These are phyloP conservation scores for Chalara sp. DNA, from an alignment of 2,329 filamentous ascomycete species.

Conservation along the genomic window DNA sequence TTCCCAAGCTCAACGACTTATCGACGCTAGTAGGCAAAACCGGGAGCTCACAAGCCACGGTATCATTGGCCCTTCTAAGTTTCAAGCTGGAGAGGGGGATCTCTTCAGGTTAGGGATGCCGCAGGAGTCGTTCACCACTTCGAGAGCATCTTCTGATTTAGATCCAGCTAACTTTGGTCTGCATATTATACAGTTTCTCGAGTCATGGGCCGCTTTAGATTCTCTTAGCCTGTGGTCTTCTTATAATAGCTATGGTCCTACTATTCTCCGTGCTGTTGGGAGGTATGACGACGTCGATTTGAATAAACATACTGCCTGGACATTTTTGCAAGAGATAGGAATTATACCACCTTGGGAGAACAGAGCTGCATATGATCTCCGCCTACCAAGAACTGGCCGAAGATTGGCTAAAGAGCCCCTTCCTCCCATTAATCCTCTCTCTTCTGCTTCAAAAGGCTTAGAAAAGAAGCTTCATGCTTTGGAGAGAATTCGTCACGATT, in stretches of 20 bases:
- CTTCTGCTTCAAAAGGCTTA: conserved; percentile 24
- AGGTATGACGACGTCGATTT: conserved; percentile 47
- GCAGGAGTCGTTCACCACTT: conserved; percentile 7
- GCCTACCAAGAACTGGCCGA: conserved; percentile 43
- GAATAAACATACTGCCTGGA: conserved; percentile 43
- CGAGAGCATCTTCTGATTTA: conserved; percentile 4
- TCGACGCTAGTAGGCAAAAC: conserved; percentile 43
- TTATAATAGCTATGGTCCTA: conserved; percentile 54
- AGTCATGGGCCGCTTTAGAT: conserved; percentile 56
- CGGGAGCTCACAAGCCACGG: conserved; percentile 45
- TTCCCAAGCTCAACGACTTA: conserved; percentile 39
- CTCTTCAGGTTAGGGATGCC: conserved; percentile 3
- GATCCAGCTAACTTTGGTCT: too few relatives aligned
- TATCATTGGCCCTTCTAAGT: conserved; percentile 34
- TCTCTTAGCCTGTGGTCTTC: conserved; percentile 45
- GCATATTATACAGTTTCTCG: conserved; percentile 51
- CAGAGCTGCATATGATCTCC: conserved; percentile 51
- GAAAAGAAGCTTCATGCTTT: conserved; percentile 35
- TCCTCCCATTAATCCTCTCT: too few relatives aligned
- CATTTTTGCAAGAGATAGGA: conserved; percentile 71
- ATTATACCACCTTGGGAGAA: conserved; percentile 67
- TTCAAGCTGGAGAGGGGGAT: conserved; percentile 7
- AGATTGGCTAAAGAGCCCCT: conserved; percentile 7
- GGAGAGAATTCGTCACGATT: conserved; percentile 48
- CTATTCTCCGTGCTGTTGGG: conserved; percentile 54